Base-by-base conservation (phyloP, 257 asterid genomes). In the Solanum sparsipilum region DNA sequence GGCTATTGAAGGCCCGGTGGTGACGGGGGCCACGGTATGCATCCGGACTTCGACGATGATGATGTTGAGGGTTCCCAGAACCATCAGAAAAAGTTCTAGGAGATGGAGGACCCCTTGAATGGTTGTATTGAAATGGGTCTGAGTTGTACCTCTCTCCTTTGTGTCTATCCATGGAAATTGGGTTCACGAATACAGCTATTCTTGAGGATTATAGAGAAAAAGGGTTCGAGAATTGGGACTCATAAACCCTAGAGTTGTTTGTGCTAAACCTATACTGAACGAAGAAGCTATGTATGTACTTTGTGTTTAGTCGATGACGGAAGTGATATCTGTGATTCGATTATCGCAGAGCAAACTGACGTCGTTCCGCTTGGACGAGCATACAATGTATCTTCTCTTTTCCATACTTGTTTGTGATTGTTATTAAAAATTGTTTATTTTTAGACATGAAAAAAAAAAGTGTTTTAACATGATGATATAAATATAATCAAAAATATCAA, bases 111-210 rank as follows among this genome's bases (percentile, higher is more conserved):
- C 38, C 68, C 56, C 73, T 86, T 34, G 82, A 86, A 56, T 58
- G 84, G 32, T 78, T 71, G 60, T 71, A 46, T 18, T 32, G 71
- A 29, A 31, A 71, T 46, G 21, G 84, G 31, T 90, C 92, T 39
- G 88, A 93, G n/a, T 81, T 79, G 88, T 52, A 91, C 74, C 93
- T 88, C 72, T 93, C 94, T 13, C 93, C 95, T 89, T 94, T 90
- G 44, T 91, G 91, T 84, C 93, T 90, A 76, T 94, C 97, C 97
- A 94, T 94, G 27, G 76, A 70, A 46, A 39, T 78, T 78, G 84
- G 60, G 13, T n/a, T 76, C 13, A 13, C 29, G 21, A 36, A 36
- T 75, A 36, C 83, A 74, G 52, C 21, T 36, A 74, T 23, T 12
- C 56, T n/a, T 39, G 9, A 76, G 34, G 84, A 41, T 78, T 39